Percentiles rank a stretch among this genome's conserved stretches.
Conservation (phyloP, 768 basidiomycete genomes). For the Tulasnella sp. region DNA sequence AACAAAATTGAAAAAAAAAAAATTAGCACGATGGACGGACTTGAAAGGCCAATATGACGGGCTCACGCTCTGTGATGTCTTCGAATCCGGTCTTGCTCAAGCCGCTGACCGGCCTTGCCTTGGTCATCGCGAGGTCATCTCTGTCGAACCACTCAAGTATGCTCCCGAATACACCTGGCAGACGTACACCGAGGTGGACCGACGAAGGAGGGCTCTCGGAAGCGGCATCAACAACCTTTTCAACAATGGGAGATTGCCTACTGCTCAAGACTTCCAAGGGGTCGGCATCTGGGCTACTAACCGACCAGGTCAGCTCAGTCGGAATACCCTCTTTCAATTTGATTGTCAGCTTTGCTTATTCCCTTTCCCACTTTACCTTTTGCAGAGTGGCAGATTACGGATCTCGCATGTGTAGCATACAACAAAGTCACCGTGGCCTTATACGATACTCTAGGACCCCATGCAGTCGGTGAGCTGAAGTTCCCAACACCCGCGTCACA, state of each 20-base stretch:
- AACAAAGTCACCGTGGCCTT: slow-evolving; percentile 74
- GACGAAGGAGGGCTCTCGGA: slow-evolving; percentile 58
- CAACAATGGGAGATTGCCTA: slow-evolving; percentile 46
- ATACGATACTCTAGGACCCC: slow-evolving; percentile 48
- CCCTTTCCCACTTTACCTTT: slow-evolving; percentile 16
- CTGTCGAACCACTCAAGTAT: slow-evolving; percentile 54
- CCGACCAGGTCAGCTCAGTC: slow-evolving; percentile 62
- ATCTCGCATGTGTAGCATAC: slow-evolving; percentile 71
- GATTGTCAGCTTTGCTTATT: too few species aligned
- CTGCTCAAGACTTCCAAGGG: slow-evolving; percentile 36
- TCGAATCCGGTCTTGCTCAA: slow-evolving; percentile 44
- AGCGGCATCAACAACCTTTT: slow-evolving; percentile 63
- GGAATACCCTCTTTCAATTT: too few species aligned
- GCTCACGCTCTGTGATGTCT: slow-evolving; percentile 39
- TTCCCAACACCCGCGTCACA: too few species aligned
- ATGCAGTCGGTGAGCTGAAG: slow-evolving; percentile 61
- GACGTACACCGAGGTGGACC: slow-evolving; percentile 62
- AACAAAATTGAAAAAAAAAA: too few species aligned
- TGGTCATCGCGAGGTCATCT: slow-evolving; percentile 56
- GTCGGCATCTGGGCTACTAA: slow-evolving; percentile 81
- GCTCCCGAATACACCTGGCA: slow-evolving; percentile 63
- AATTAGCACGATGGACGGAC: slow-evolving; percentile 12
- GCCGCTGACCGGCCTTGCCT: slow-evolving; percentile 45
- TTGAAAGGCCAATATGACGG: slow-evolving; percentile 3
- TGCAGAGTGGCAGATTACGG: slow-evolving; percentile 88